A percentile compares a stretch with the other conserved stretches of the same genome.
These are phyloP conservation scores for Choricystis sp. DNA, from an alignment of 139 green algal genomes.

Conservation along the genomic window DNA sequence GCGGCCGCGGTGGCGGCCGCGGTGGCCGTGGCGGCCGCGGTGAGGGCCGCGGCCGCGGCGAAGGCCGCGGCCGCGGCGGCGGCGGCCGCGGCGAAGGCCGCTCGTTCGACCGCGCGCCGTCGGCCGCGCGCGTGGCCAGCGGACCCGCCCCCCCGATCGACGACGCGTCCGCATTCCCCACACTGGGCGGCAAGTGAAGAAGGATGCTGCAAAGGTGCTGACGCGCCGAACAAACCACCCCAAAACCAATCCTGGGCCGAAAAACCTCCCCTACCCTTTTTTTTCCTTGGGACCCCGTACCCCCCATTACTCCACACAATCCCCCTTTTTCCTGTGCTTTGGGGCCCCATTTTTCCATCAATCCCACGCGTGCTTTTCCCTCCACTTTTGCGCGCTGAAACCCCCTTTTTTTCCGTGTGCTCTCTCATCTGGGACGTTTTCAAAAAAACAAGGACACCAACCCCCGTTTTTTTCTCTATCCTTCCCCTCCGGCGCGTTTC, in stretches of 20 bases:
- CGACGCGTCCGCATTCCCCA: constrained; percentile 17
- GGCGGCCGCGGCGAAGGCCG: neutral
- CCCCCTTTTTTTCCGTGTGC: too few species aligned
- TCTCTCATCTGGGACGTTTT: too few species aligned
- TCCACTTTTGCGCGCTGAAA: too few species aligned
- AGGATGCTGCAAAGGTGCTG: neutral
- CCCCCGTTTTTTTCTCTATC: too few species aligned
- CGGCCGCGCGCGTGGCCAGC: neutral
- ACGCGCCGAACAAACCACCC: neutral
- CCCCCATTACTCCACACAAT: too few species aligned
- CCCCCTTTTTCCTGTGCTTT: too few species aligned
- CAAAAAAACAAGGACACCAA: too few species aligned
- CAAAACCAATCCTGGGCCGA: too few species aligned
- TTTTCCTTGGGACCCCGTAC: too few species aligned
- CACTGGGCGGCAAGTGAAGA: constrained; percentile 5
- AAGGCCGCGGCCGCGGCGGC: constrained; percentile 3
- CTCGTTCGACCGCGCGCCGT: constrained; percentile 1
- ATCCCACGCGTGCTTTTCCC: too few species aligned
- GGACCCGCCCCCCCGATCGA: constrained; percentile 12
- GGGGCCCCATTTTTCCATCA: too few species aligned
- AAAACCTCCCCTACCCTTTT: neutral
- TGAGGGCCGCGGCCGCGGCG: neutral
- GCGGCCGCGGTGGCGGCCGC: constrained; percentile 5
- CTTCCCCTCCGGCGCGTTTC: neutral
- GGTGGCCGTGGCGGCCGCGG: constrained; percentile 6